Base-by-base conservation (phyloP, 257 asterid species). In the Scutellaria barbata region DNA sequence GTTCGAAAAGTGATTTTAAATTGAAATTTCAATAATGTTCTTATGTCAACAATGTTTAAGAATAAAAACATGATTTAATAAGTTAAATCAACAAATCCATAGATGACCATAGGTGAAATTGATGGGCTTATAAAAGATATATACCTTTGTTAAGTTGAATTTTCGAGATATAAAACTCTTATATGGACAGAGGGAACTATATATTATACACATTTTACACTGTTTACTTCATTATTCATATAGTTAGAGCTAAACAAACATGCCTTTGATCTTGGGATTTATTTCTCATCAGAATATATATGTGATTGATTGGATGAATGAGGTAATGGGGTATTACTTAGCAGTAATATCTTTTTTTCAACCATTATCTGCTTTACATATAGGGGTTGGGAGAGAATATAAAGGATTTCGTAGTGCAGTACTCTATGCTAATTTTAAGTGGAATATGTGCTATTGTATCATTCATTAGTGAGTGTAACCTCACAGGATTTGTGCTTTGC, bases 141-240 rank as follows among this genome's bases (percentile, higher is more conserved):
- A 30, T 5, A 3, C 2, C n/a, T n/a, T 30, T 30, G 35, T 30
- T 30, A 30, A 2, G 35, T 30, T 2, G 30, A 1, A 25, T 25
- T 25, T 25, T 25, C 3, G 30, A 25, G 30, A 25, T 25, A 25
- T 25, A 25, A 25, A 25, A 25, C 30, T 25, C 30, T 1, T 25
- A 1, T 25, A 30, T 3, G 35, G 35, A 30, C 35, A 30, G 35
- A 20, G 25, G 2, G 35, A 30, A 4, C n/a, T 17, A 16, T 43
- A 12, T 17, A 10, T 2, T 41, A 20, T 64, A 10, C 10, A 10
- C 40, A 43, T 48, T 11, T 8, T 39, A 56, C 12, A 30, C 20
- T 22, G 62, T 50, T 40, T 59, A 64, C 39, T 48, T 69, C 60
- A 2, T 65, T 57, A 47, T 70, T 8, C n/a, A 52, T n/a, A 52